A percentile compares a stretch with the other conserved stretches of the same genome.
phyloP scores from a whole-genome alignment of 2,329 filamentous ascomycete species.

The Colletotrichum shisoi region DNA sequence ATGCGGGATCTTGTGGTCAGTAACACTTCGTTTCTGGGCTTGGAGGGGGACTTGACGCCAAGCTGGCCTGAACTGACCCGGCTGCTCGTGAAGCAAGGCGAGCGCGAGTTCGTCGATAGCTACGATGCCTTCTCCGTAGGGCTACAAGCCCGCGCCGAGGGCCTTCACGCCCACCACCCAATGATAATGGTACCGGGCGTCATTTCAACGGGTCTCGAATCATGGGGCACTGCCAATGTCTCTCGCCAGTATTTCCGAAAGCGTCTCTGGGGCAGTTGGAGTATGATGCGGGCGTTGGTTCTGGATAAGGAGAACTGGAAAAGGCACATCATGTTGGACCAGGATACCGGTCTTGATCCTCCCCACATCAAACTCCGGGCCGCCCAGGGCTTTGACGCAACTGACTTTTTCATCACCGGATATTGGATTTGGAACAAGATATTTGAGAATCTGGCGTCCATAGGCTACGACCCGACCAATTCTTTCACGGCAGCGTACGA shows the following conservation, averaged over 20 bases:
- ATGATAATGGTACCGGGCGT: slow-evolving; percentile 98
- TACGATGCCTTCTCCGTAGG: slow-evolving; percentile 96
- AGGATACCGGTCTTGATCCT: slow-evolving; percentile 87
- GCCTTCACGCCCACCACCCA: slow-evolving; percentile 81
- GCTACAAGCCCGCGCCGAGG: slow-evolving; percentile 80
- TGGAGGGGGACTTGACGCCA: background rate
- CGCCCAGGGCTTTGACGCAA: slow-evolving; percentile 95
- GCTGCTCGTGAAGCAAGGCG: slow-evolving; percentile 68
- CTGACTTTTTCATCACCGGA: slow-evolving; percentile 88
- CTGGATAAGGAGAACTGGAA: slow-evolving; percentile 96
- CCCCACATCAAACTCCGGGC: slow-evolving; percentile 88
- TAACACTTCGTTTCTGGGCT: slow-evolving; percentile 39
- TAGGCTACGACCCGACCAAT: slow-evolving; percentile 90
- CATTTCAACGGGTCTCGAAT: slow-evolving; percentile 95
- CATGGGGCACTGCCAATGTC: slow-evolving; percentile 87
- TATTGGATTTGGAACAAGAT: slow-evolving; percentile 99
- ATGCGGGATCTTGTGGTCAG: slow-evolving; percentile 83
- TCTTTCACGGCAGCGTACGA: slow-evolving; percentile 79
- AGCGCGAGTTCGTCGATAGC: slow-evolving; percentile 81
- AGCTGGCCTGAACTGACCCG: slow-evolving; percentile 33
- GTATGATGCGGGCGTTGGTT: slow-evolving; percentile 95
- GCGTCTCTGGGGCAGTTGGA: slow-evolving; percentile 96
- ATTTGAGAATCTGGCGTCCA: slow-evolving; percentile 91
- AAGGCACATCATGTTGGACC: slow-evolving; percentile 95
- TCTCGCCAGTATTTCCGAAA: slow-evolving; percentile 94